Evolutionary conservation across 2,329 filamentous ascomycete species (phyloP).

Genomic region (Dactylellina leptospora): DNA sequence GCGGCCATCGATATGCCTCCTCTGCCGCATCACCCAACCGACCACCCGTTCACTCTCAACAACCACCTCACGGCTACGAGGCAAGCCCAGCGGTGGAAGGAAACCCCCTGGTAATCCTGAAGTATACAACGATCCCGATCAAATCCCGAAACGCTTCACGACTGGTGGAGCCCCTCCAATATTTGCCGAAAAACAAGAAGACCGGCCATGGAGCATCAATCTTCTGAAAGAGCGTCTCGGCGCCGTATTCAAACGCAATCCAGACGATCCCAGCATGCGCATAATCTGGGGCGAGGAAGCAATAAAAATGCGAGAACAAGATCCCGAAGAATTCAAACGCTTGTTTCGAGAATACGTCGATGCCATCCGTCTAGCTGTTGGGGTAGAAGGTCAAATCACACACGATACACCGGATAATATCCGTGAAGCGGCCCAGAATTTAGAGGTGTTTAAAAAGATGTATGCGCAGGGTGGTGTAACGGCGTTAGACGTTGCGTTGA

Average conservation of each 20-base stretch:
- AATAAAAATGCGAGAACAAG: conserved; percentile 10
- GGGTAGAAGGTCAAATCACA: not conserved
- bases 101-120: too few species aligned
- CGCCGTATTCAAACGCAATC: conserved; percentile 27
- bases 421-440: conserved; percentile 2
- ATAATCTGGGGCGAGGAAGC: conserved; percentile 46
- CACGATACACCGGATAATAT: conserved; percentile 1
- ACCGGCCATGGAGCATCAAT: conserved; percentile 34
- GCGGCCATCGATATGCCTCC: conserved; percentile 35
- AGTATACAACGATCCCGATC: not conserved
- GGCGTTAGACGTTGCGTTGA: conserved; percentile 38
- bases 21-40: conserved; percentile 33
- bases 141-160: not conserved
- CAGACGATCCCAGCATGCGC: conserved; percentile 21
- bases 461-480: conserved; percentile 39
- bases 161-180: not conserved
- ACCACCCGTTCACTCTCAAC: conserved; percentile 14
- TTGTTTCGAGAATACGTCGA: conserved; percentile 46
- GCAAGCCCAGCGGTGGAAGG: too few species aligned
- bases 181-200: not conserved
- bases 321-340: conserved; percentile 40
- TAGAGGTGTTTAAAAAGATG: conserved; percentile 37
- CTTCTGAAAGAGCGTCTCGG: conserved; percentile 44
- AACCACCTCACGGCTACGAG: conserved; percentile 6
- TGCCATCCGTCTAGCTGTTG: conserved; percentile 28